Percentiles rank a stretch among this genome's conserved stretches.
These are phyloP conservation scores for Candolleomyces aberdarensis DNA, from an alignment of 768 basidiomycete species.

Conservation along the genomic window DNA sequence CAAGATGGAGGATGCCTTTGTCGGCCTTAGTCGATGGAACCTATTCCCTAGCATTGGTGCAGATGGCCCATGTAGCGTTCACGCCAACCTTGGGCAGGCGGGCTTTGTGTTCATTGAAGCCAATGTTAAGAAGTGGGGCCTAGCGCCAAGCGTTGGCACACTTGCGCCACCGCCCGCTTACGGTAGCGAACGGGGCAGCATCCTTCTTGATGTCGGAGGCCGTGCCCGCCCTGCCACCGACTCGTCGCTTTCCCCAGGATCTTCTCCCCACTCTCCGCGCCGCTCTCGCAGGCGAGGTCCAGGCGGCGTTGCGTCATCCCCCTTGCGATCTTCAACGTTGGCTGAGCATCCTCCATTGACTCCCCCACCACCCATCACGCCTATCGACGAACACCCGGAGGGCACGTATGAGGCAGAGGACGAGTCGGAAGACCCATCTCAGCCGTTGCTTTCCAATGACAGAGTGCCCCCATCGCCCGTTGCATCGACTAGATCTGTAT, in stretches of 20 bases:
- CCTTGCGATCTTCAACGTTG: conserved; percentile 54
- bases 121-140: conserved; percentile 99
- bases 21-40: conserved; percentile 87
- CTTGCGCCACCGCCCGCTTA: conserved; percentile 97
- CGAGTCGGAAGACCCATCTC: conserved; percentile 24
- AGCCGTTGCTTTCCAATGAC: conserved; percentile 17
- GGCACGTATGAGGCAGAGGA: conserved; percentile 38
- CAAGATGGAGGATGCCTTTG: conserved; percentile 93
- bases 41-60: conserved; percentile 97
- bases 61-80: conserved; percentile 93
- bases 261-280: conserved; percentile 36
- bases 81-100: conserved; percentile 96
- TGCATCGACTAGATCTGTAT: conserved; percentile 54
- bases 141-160: conserved; percentile 96
- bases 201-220: conserved; percentile 88
- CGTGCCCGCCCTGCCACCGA: conserved; percentile 39
- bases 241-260: conserved; percentile 29
- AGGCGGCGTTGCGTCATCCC: conserved; percentile 55
- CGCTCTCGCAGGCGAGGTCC: conserved; percentile 60
- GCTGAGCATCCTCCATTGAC: conserved; percentile 39
- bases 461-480: conserved; percentile 31
- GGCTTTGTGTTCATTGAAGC: conserved; percentile 99
- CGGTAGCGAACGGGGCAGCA: conserved; percentile 94
- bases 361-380: conserved; percentile 70
- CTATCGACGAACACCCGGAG: conserved; percentile 64